Base-by-base conservation (phyloP, 352 stramenopile genomes). In the Globisporangium emineosum region DNA sequence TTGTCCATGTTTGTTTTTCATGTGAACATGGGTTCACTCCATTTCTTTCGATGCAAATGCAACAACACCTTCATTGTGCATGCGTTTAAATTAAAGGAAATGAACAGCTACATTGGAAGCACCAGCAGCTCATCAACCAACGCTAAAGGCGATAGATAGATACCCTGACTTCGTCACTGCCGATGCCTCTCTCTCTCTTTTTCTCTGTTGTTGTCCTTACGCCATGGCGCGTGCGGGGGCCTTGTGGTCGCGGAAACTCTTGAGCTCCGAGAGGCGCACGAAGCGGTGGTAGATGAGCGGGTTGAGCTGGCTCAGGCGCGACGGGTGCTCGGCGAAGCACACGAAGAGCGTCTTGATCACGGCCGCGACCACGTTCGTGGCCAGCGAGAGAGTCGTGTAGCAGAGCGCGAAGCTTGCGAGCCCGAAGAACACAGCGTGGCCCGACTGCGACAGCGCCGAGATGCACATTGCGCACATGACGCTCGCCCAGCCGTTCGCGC, bases 331-430 rank as follows among this genome's bases (percentile, higher is more conserved):
- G 3, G 87, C 85, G 58, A 95, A 95, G 74, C 87, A 95, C 43
- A 95, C 83, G 64, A 93, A 95, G 21, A 95, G 67, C 27, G 87
- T 94, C 75, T 95, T 94, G 65, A 94, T 90, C 23, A 91, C 81
- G 0, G 83, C 83, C 13, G 75, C 73, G 30, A 93, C 76, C 45
- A 90, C 76, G 66, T 91, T 83, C 35, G 79, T 91, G 15, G 83
- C 78, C 61, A 91, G 75, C 42, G 86, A 92, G 19, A 93, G 72
- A 54, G 82, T 89, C 49, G 83, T 93, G 72, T 95, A 93, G 71
- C 81, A 89, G 13, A 93, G 66, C 19, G 85, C 71, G 54, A 95
- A 95, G 67, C 78, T 79, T 29, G 73, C 72, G 29, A 93, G 57
- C n/a, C 78, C 86, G 62, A 89, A 91, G 65, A 89, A 95, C 13